Evolutionary conservation across 192 early-diverging fungal genomes (phyloP), one percentile per base, ranked within the genome.

Genomic region (Linnemannia schmuckeri): DNA sequence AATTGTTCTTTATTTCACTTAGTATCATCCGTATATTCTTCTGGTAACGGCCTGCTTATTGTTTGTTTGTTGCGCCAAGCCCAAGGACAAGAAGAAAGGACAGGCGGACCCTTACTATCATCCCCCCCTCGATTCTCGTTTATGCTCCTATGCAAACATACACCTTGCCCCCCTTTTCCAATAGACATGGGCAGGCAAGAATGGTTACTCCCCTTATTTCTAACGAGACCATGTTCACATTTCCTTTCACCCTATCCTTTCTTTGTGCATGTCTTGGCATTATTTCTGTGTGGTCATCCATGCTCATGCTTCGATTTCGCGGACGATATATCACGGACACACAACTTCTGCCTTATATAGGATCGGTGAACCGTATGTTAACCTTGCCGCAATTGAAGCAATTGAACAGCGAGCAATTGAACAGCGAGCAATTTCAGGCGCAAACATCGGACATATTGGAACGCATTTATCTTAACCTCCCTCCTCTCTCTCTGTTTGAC

Each of bases 11-110:
- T 61, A 52, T 74, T 6, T 52, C 74, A 6, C 12, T 54, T 63
- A 77, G 85, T 44, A 87, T 87, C 38, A 75, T 87, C 55, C 85
- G 85, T 27, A 87, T 87, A 42, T 87, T 87, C 70, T 87, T 87
- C 72, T 87, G 85, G 85, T 78, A 81, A 69, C 12, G 68, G 24
- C 61, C 35, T 6, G 37, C 22, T 37, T 24, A 5, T 35, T 24
- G 37, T 7, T n/a, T 78, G 27, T 20, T 46, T 40, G 22, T 61
- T 27, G n/a, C 13, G 49, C 49, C 44, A 44, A 44, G 18, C 55
- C n/a, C n/a, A 20, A 46, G 61, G 61, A 33, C 47, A 49, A 17
- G 47, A 49, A 49, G 47, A 17, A 22, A 52, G 49, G 49, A 52
- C 49, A 22, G 44, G 57, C 2, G 9, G 10, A n/a, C 24, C 27